Conservation (phyloP, 805 yeast species). For the Metschnikowia picachoensis region DNA sequence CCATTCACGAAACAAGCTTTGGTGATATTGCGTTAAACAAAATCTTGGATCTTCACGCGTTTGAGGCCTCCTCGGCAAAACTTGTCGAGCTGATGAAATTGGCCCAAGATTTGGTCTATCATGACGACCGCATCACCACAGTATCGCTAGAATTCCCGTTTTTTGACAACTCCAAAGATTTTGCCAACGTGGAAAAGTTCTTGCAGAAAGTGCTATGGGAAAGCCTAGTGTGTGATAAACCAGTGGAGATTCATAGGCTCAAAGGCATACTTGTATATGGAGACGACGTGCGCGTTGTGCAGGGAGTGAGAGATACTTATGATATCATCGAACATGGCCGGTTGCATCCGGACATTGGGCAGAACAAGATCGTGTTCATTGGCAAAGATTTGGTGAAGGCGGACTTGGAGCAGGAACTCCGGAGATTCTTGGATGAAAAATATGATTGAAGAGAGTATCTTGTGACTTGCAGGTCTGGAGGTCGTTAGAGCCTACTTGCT, state of each 20-base stretch:
- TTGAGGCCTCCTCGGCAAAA: conserved; percentile 39
- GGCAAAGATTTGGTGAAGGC: conserved; percentile 56
- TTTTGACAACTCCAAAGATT: conserved; percentile 33
- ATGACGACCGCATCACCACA: conserved; percentile 39
- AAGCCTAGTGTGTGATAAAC: conserved; percentile 35
- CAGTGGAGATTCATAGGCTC: conserved; percentile 70
- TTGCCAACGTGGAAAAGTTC: conserved; percentile 51
- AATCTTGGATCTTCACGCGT: conserved; percentile 77
- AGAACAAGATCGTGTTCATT: conserved; percentile 66
- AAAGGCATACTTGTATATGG: conserved; percentile 64
- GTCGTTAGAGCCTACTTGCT: no score
- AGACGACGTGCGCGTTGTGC: conserved; percentile 57
- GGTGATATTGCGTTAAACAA: conserved; percentile 69
- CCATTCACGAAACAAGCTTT: conserved; percentile 60
- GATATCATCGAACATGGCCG: conserved; percentile 57
- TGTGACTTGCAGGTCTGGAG: no score
- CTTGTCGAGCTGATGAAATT: conserved; percentile 16
- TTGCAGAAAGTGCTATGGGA: conserved; percentile 80
- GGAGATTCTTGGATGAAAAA: background rate
- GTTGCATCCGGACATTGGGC: conserved; percentile 32
- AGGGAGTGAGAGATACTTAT: conserved; percentile 91
- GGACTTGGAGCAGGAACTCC: conserved; percentile 32
- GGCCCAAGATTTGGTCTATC: conserved; percentile 22
- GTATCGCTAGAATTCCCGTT: conserved; percentile 42
- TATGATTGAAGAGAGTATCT: no score